Conservation (phyloP, 1,284 basidiomycete species). For the Cutaneotrichosporon sp. region DNA sequence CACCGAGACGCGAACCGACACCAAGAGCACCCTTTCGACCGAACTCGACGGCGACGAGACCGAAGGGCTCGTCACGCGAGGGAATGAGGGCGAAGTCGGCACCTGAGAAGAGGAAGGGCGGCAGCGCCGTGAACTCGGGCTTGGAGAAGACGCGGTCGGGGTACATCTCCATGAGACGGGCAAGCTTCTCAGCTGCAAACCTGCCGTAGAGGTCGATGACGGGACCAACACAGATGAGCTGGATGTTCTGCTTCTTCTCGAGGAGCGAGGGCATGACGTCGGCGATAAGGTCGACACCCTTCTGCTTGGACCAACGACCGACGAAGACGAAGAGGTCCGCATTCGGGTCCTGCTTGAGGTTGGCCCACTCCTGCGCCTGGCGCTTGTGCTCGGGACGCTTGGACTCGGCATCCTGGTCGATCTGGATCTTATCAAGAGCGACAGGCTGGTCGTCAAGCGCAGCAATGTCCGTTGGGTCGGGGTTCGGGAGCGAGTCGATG, state of each 20-base stretch:
- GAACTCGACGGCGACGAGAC: conserved; percentile 89
- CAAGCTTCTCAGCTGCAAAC: conserved; percentile 87
- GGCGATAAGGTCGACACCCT: conserved; percentile 89
- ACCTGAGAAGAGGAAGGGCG: conserved; percentile 85
- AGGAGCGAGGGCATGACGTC: conserved; percentile 85
- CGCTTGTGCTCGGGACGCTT: conserved; percentile 81
- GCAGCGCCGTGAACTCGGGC: conserved; percentile 88
- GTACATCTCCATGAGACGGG: conserved; percentile 86
- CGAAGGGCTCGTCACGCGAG: conserved; percentile 90
- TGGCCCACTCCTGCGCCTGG: conserved; percentile 89
- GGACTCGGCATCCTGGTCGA: conserved; percentile 76
- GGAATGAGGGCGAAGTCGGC: conserved; percentile 91
- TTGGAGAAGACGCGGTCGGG: conserved; percentile 88
- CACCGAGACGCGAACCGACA: conserved; percentile 85
- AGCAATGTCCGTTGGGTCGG: conserved; percentile 83
- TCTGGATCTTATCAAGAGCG: conserved; percentile 64
- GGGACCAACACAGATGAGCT: conserved; percentile 81
- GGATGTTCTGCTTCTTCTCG: conserved; percentile 77
- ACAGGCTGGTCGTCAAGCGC: conserved; percentile 75
- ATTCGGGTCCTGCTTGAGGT: conserved; percentile 79
- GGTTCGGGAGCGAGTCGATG: conserved; percentile 88
- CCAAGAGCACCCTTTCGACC: conserved; percentile 90
- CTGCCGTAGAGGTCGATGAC: conserved; percentile 91
- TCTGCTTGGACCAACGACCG: conserved; percentile 94
- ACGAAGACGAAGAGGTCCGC: conserved; percentile 90